Base-by-base conservation (phyloP, 2,329 filamentous ascomycete species). In the Fusarium sp. region DNA sequence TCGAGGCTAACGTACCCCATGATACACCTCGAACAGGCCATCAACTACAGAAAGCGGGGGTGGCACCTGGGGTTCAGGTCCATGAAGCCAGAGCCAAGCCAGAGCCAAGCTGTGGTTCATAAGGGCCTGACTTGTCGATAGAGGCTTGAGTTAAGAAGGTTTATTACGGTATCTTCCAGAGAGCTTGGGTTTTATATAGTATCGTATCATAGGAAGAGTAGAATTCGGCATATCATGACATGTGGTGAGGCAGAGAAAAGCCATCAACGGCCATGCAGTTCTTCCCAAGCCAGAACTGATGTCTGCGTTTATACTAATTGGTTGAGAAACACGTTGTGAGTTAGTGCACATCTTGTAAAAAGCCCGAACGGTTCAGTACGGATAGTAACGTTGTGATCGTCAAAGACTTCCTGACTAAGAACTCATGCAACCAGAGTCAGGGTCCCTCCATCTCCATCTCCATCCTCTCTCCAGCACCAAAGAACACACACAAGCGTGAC, bases 11-110 rank as follows among this genome's bases (percentile, higher is more conserved):
- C 26, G 40, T 54, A 59, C 64, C 64, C 64, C 63, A 67, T 63
- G 30, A 59, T 64, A 47, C 48, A 58, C 47, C 43, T 56, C 42
- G 42, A 48, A 57, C 59, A 62, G 42, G 24, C 49, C 34, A 61
- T 51, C 24, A 28, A 34, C 55, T 56, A 34, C 20, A 36, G 21
- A 45, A 68, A 67, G 64, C 64, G 64, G 64, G 64, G 64, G 53
- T 68, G 53, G 53, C 58, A 67, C 49, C 48, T n/a, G 61, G 48
- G 53, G 60, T 64, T 47, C 14, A 63, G 47, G 53, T 38, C 36
- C 38, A 49, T 47, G 44, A 66, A 62, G 49, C 48, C 36, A 56
- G 48, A 63, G 44, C 60, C 58, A 62, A 62, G 49, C 24, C 38
- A 24, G 38, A 9, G 26, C 26, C 26, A 28, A 28, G 26, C 10